A percentile compares a stretch with the other conserved stretches of the same genome.
phyloP scores from a whole-genome alignment of 164 flowering plant species.

The Kalanchoe fedtschenkoi region DNA sequence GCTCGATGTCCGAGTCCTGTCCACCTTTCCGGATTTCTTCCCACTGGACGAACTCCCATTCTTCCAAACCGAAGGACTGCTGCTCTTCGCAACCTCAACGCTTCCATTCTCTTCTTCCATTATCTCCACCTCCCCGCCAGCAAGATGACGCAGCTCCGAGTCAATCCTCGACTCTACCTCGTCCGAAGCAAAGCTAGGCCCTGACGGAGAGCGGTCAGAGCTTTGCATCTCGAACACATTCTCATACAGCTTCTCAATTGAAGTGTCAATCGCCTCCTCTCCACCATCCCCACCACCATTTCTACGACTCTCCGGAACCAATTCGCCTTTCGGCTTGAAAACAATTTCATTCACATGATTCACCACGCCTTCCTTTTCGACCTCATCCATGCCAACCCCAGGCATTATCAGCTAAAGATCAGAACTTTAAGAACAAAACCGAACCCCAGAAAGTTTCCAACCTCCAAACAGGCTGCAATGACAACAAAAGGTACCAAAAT shows the following conservation, averaged over 20 bases:
- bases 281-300: conserved; percentile 18
- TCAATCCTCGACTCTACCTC: conserved; percentile 83
- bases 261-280: conserved; percentile 43
- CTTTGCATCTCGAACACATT: conserved; percentile 88
- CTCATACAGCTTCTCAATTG: conserved; percentile 67
- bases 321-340: conserved; percentile 24
- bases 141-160: conserved; percentile 76
- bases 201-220: conserved; percentile 69
- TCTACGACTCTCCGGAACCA: conserved; percentile 23
- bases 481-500: not conserved
- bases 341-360: conserved; percentile 31
- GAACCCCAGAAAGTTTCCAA: conserved; percentile 9
- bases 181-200: conserved; percentile 63
- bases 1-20: conserved; percentile 22
- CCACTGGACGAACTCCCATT: conserved; percentile 27
- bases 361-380: conserved; percentile 30
- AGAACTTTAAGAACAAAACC: no score
- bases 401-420: conserved; percentile 55
- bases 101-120: conserved; percentile 35
- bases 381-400: conserved; percentile 51
- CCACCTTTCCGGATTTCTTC: conserved; percentile 20
- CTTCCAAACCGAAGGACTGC: conserved; percentile 24
- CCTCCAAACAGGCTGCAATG: conserved; percentile 19
- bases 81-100: conserved; percentile 25
- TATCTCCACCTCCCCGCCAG: conserved; percentile 70